phyloP scores from a whole-genome alignment of 2,329 filamentous ascomycete species.

The Curvularia sp. region DNA sequence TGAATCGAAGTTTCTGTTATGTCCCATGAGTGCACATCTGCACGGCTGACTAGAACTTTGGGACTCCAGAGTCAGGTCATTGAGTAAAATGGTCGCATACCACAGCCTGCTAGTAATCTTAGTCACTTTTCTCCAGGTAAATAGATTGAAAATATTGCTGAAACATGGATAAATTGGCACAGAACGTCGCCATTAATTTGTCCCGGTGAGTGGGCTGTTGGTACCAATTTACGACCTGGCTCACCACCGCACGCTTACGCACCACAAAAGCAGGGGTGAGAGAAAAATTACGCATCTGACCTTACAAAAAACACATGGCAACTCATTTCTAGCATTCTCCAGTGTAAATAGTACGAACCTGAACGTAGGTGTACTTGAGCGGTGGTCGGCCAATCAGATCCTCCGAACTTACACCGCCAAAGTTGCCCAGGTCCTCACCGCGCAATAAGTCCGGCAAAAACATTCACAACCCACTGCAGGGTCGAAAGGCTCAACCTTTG shows the following conservation, averaged over 20 bases:
- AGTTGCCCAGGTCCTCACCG: conserved; percentile 15
- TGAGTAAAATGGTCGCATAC: neutral
- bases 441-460: conserved; percentile 20
- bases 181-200: no score
- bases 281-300: no score
- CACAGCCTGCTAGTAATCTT: neutral
- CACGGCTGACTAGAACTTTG: neutral
- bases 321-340: neutral
- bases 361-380: neutral
- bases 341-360: neutral
- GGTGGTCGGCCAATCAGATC: neutral
- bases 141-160: neutral
- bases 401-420: conserved; percentile 6
- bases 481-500: conserved; percentile 10
- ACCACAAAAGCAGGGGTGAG: neutral
- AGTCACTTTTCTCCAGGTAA: neutral
- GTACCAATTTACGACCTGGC: neutral
- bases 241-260: neutral
- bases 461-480: conserved; percentile 16
- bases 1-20: neutral
- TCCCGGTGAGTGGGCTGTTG: neutral
- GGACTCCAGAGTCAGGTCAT: neutral
- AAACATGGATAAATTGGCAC: neutral
- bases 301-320: neutral
- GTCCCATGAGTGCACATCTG: neutral